Base-by-base conservation (phyloP, 176 grass and related monocot species). In the Aegilops sharonensis region DNA sequence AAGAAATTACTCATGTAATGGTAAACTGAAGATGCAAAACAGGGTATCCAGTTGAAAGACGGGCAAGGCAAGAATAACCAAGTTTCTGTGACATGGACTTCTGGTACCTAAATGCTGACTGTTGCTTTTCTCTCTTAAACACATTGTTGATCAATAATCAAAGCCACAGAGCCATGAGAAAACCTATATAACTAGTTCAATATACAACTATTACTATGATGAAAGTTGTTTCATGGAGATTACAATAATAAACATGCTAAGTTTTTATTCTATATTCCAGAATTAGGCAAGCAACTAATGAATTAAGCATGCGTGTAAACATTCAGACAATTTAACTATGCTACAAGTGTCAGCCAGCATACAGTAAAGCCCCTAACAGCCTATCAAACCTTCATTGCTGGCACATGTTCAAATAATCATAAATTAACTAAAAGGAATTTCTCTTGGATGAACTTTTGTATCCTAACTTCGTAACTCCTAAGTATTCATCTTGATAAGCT, bases 381-480 rank as follows among this genome's bases (percentile, higher is more conserved):
- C 12, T 47, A 86, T 48, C 62, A 1, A 21, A 67, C 32, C 6
- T 66, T 36, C 67, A 89, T 48, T 76, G 68, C 79, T 70, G 72
- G 23, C 30, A 47, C 68, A 65, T 25, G 34, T 40, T 80, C 48
- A 71, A 82, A 18, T 70, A 64, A 34, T 47, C 45, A 61, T 59
- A 89, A 77, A 85, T 35, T 77, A 75, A 29, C 48, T 81, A 88
- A 60, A 77, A 59, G 6, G 61, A 62, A 17, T 54, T 52, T 31
- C 25, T 81, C 29, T 66, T 73, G 39, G 31, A 61, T 76, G 23
- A 56, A 84, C 25, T 6, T 84, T 77, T 75, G 14, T 66, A 36
- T 84, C 73, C 35, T 34, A 34, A 34, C 32, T 34, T 34, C 32
- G 32, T 34, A 34, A 34, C 32, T 34, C 32, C 32, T 6, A 78